Percentiles rank a stretch among this genome's conserved stretches.
phyloP scores from a whole-genome alignment of 164 flowering plant genomes.

The Tetracentron sinense region DNA sequence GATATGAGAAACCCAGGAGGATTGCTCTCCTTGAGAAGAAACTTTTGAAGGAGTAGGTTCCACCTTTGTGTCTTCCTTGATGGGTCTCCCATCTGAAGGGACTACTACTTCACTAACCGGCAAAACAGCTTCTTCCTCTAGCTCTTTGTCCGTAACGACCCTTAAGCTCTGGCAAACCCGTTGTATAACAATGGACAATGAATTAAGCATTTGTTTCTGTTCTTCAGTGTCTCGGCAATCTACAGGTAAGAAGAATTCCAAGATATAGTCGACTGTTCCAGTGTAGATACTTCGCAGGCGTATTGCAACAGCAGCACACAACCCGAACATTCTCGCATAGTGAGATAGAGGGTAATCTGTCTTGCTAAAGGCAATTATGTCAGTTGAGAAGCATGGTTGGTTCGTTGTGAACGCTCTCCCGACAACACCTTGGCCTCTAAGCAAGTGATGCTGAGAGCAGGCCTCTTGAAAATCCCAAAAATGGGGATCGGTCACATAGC shows the following conservation, averaged over 20 bases:
- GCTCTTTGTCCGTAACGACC: constrained; percentile 51
- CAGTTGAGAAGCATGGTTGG: constrained; percentile 67
- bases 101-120: constrained; percentile 25
- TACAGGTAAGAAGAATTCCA: constrained; percentile 49
- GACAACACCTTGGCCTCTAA: constrained; percentile 76
- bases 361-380: constrained; percentile 50
- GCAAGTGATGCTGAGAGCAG: constrained; percentile 81
- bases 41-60: constrained; percentile 12
- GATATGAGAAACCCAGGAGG: constrained; percentile 22
- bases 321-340: constrained; percentile 63
- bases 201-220: constrained; percentile 36
- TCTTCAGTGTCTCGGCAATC: constrained; percentile 26
- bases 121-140: constrained; percentile 43
- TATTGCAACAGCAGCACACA: constrained; percentile 68
- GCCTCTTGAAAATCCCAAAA: constrained; percentile 70
- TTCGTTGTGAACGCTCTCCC: constrained; percentile 73
- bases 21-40: constrained; percentile 23
- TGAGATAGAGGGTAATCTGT: constrained; percentile 80
- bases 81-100: constrained; percentile 24
- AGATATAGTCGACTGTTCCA: constrained; percentile 48
- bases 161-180: constrained; percentile 43
- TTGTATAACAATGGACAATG: constrained; percentile 45
- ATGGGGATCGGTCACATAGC: constrained; percentile 45
- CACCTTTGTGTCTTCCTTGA: constrained; percentile 12
- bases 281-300: constrained; percentile 48